Conservation (phyloP, 176 grass and related monocot genomes). For the Cocos nucifera region DNA sequence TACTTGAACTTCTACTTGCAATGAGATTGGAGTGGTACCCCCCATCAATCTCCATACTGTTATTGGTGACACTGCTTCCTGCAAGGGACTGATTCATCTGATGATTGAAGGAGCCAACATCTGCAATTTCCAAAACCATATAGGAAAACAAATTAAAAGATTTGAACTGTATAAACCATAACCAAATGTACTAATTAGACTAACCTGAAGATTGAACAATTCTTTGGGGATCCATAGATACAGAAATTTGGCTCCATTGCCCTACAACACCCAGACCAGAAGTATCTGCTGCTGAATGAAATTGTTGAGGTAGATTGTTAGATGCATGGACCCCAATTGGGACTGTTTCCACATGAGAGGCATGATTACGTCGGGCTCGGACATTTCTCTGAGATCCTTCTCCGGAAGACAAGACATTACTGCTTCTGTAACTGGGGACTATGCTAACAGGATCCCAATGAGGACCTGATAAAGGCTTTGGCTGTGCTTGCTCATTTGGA, state of each 20-base stretch:
- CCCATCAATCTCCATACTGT: background rate
- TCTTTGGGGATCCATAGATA: background rate
- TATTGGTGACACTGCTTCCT: background rate
- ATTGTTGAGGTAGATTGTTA: background rate
- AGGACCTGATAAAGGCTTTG: background rate
- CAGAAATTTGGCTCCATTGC: background rate
- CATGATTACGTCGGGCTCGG: background rate
- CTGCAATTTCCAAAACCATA: background rate
- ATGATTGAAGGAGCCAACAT: background rate
- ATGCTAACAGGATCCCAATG: conserved; percentile 2
- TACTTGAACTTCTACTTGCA: background rate
- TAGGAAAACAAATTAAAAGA: background rate
- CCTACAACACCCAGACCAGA: background rate
- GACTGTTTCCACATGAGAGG: background rate
- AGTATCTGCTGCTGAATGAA: conserved; percentile 6
- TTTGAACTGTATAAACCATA: background rate
- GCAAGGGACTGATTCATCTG: background rate
- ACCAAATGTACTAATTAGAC: background rate
- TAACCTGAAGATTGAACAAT: conserved; percentile 2
- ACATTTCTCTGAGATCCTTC: conserved; percentile 10
- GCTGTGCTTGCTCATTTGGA: background rate
- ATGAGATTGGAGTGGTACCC: background rate
- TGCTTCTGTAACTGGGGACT: background rate
- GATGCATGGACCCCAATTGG: background rate
- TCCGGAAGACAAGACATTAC: background rate